phyloP scores from a whole-genome alignment of 73 alveolate genomes.

The Paramecium pentaurelia region DNA sequence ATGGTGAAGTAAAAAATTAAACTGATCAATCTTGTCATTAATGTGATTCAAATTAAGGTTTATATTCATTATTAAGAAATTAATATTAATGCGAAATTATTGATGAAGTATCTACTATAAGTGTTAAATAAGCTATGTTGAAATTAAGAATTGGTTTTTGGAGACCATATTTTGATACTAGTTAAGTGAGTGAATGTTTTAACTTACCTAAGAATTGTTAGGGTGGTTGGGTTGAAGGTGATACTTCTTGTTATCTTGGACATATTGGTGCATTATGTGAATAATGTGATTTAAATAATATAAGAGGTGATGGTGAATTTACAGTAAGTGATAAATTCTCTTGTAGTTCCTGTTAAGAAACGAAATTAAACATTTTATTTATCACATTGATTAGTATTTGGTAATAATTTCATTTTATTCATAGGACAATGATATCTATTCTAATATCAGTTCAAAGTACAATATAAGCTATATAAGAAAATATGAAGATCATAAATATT shows the following conservation, averaged over 20 bases:
- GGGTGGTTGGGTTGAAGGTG: background rate
- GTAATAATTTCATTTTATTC: background rate
- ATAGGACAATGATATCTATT: background rate
- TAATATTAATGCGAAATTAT: background rate
- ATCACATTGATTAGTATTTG: background rate
- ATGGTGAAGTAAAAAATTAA: background rate
- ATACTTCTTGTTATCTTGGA: background rate
- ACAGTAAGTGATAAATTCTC: background rate
- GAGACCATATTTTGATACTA: background rate
- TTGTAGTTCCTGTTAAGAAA: background rate
- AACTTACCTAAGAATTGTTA: background rate
- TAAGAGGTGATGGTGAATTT: background rate
- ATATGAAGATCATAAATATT: background rate
- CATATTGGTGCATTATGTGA: slow-evolving; percentile 42
- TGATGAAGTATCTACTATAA: background rate
- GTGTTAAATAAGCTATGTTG: background rate
- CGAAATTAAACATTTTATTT: background rate
- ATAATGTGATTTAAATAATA: background rate
- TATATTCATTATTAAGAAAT: background rate
- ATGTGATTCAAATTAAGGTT: background rate
- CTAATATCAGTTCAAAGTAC: background rate
- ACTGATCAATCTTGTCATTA: background rate
- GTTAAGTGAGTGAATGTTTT: background rate
- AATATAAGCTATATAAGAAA: background rate
- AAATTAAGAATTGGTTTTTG: background rate